Evolutionary conservation across 306 rosid species (phyloP).

Genomic region (Boehmeria nivea): DNA sequence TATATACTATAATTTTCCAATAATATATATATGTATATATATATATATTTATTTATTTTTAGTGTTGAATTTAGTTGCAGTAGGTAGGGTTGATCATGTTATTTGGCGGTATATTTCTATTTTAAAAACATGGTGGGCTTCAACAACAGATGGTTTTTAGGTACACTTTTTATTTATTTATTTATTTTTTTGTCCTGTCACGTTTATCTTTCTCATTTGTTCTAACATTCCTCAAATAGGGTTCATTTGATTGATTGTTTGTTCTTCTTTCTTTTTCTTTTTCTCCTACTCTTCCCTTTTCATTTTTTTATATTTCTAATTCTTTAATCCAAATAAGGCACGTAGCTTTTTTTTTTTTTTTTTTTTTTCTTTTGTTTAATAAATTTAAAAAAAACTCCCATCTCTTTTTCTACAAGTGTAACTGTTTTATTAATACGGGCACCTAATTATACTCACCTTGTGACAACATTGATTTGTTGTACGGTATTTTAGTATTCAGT

Average conservation of each 20-base stretch:
- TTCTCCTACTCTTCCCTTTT: too few relatives aligned
- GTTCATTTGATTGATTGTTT: neutral
- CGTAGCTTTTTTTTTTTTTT: too few relatives aligned
- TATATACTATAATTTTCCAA: too few relatives aligned
- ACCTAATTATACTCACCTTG: too few relatives aligned
- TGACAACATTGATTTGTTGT: too few relatives aligned
- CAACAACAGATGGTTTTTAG: slow-evolving; percentile 32
- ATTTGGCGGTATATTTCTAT: slow-evolving; percentile 26
- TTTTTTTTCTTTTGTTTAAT: neutral
- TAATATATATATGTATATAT: too few relatives aligned
- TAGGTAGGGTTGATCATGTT: slow-evolving; percentile 36
- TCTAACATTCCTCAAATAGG: slow-evolving; percentile 17
- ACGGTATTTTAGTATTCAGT: too few relatives aligned
- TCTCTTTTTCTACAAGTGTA: neutral
- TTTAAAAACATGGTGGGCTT: slow-evolving; percentile 31
- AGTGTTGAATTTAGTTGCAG: slow-evolving; percentile 37
- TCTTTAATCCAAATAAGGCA: too few relatives aligned
- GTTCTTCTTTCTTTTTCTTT: neutral
- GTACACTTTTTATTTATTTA: slow-evolving; percentile 24
- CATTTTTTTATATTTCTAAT: too few relatives aligned
- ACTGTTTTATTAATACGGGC: neutral
- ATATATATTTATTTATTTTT: too few relatives aligned
- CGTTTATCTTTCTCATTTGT: slow-evolving; percentile 28
- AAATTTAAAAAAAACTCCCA: too few relatives aligned
- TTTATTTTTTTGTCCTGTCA: slow-evolving; percentile 31